phyloP scores from a whole-genome alignment of 2,329 filamentous ascomycete species.

The Aulographum hederae region DNA sequence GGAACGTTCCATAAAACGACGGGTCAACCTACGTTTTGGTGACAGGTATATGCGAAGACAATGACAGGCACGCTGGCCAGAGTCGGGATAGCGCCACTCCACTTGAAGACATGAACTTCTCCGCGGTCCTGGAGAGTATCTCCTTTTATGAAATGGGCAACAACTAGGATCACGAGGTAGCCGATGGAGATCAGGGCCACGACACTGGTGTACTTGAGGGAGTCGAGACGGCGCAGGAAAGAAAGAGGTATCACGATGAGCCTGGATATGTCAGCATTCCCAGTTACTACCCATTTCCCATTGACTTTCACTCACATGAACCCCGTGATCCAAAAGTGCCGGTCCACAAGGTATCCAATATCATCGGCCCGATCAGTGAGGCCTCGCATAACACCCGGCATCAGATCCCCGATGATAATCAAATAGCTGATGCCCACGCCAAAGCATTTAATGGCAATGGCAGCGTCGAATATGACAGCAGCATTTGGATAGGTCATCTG shows the following conservation, averaged over 20 bases:
- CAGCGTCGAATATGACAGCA: conserved; percentile 83
- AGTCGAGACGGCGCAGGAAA: conserved; percentile 80
- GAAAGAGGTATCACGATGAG: conserved; percentile 86
- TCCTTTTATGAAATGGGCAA: conserved; percentile 71
- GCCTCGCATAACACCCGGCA: conserved; percentile 81
- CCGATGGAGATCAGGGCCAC: conserved; percentile 83
- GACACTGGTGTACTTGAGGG: conserved; percentile 90
- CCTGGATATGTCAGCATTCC: conserved; percentile 22
- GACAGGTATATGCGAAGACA: conserved; percentile 98
- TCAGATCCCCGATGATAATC: conserved; percentile 95
- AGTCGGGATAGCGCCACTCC: conserved; percentile 60
- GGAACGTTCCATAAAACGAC: neutral
- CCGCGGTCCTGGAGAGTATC: conserved; percentile 61
- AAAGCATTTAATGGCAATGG: conserved; percentile 96
- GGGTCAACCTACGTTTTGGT: conserved; percentile 73
- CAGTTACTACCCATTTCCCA: neutral
- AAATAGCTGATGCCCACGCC: conserved; percentile 94
- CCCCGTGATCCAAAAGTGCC: conserved; percentile 93
- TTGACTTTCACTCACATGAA: conserved; percentile 52
- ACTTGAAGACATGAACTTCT: conserved; percentile 56
- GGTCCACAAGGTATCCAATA: conserved; percentile 62
- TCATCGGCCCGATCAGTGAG: conserved; percentile 48
- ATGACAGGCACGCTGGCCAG: conserved; percentile 84
- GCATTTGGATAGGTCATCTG: conserved; percentile 95
- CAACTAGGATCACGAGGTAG: conserved; percentile 80